These are phyloP conservation scores for Astraeus odoratus DNA, from an alignment of 768 basidiomycete species.

Conservation along the genomic window DNA sequence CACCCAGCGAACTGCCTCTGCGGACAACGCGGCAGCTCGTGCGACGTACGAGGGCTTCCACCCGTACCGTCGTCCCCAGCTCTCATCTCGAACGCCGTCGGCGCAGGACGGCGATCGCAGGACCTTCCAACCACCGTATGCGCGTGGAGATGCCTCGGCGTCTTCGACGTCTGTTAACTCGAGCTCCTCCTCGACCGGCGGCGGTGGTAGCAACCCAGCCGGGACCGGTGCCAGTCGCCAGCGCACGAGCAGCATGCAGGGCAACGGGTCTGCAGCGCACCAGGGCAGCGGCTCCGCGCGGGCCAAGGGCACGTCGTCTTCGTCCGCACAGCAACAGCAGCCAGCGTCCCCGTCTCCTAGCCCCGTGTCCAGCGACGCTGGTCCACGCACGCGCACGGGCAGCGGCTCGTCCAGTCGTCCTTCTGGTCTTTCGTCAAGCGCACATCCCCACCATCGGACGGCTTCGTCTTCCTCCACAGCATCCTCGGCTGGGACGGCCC, in stretches of 20 bases:
- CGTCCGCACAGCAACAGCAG: constrained; percentile 18
- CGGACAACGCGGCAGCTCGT: constrained; percentile 19
- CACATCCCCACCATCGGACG: constrained; percentile 27
- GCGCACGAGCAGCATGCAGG: constrained; percentile 68
- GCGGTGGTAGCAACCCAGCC: constrained; percentile 14
- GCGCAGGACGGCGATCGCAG: constrained; percentile 45
- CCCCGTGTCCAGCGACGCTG: constrained; percentile 5
- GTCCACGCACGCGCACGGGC: constrained; percentile 25
- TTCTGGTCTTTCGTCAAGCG: constrained; percentile 12
- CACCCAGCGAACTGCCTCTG: constrained; percentile 32
- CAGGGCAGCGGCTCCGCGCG: constrained; percentile 24
- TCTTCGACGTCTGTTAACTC: constrained; percentile 79
- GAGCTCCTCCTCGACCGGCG: constrained; percentile 26
- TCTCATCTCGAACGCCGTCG: constrained; percentile 22
- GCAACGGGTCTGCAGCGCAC: constrained; percentile 30
- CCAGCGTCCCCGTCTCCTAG: constrained; percentile 1
- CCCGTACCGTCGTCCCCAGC: constrained; percentile 69
- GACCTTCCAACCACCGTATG: constrained; percentile 69
- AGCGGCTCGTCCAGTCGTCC: constrained; percentile 19
- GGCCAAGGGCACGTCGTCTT: constrained; percentile 28
- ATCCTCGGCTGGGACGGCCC: constrained; percentile 15
- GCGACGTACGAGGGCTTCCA: constrained; percentile 55
- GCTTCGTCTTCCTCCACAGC: constrained; percentile 23
- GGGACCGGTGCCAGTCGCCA: constrained; percentile 40
- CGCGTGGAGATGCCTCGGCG: constrained; percentile 69